Evolutionary conservation across 495 filamentous ascomycete genomes (phyloP).

Genomic region (Aspergillus olivimuriae): DNA sequence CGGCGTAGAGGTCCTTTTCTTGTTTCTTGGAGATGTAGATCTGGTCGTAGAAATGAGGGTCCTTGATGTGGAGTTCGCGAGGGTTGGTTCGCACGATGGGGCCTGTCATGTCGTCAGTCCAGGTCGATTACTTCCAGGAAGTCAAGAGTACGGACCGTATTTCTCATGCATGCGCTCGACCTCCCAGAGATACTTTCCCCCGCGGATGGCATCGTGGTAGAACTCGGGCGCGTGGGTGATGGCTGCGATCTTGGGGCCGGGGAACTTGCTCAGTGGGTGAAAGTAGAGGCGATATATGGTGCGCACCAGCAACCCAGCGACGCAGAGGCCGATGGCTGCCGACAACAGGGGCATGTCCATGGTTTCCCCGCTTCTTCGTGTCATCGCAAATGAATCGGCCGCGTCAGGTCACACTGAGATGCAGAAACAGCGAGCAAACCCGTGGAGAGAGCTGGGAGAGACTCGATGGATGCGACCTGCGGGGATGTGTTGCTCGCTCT

Average conservation of each 20-base stretch:
- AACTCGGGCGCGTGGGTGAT: constrained; percentile 41
- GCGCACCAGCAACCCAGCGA: too few species aligned
- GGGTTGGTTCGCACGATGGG: constrained; percentile 39
- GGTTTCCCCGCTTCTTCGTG: too few species aligned
- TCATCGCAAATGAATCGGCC: too few species aligned
- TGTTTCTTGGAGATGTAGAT: constrained; percentile 28
- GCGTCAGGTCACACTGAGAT: too few species aligned
- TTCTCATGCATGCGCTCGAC: constrained; percentile 44
- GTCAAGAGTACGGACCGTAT: constrained; percentile 24
- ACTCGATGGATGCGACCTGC: too few species aligned
- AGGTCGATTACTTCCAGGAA: not conserved
- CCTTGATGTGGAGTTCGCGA: constrained; percentile 33
- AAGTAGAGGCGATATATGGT: constrained; percentile 29
- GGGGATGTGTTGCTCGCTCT: too few species aligned
- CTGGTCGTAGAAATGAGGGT: constrained; percentile 32
- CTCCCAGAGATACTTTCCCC: constrained; percentile 38
- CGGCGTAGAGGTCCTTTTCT: constrained; percentile 29
- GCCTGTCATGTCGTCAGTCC: constrained; percentile 16
- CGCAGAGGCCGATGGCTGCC: too few species aligned
- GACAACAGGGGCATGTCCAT: too few species aligned
- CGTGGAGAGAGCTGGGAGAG: too few species aligned
- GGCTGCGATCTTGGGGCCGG: constrained; percentile 44
- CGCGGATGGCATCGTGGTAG: constrained; percentile 42
- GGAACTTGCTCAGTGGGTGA: constrained; percentile 37
- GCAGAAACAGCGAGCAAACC: too few species aligned